Evolutionary conservation across 768 basidiomycete species (phyloP).

Genomic region (Kwoniella shandongensis): DNA sequence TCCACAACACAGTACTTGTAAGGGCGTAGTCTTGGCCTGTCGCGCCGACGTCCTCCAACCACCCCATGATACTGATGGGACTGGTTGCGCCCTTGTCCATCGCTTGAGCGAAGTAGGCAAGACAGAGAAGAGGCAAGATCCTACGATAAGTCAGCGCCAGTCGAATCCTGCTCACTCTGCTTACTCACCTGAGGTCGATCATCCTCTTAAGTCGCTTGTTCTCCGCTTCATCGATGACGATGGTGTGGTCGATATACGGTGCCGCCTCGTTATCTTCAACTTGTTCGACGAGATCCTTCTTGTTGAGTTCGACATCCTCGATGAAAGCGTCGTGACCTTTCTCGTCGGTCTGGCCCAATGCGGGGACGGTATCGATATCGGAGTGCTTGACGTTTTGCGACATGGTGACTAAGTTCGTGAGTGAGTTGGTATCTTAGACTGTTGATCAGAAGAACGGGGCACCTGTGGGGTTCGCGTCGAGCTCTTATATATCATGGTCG

Average conservation of each 20-base stretch:
- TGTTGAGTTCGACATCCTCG: conserved; percentile 4
- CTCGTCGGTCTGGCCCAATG: not conserved
- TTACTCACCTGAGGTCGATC: conserved; percentile 26
- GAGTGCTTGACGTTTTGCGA: not conserved
- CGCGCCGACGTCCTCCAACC: conserved; percentile 28
- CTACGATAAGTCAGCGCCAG: not conserved
- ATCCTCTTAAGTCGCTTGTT: conserved; percentile 46
- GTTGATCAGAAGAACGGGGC: too few species aligned
- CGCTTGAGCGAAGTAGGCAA: conserved; percentile 33
- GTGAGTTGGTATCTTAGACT: too few species aligned
- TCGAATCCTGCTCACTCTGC: too few species aligned
- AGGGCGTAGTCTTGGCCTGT: conserved; percentile 40
- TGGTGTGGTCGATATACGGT: conserved; percentile 29
- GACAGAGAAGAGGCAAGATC: conserved; percentile 22
- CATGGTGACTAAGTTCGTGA: not conserved
- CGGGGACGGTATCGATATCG: not conserved
- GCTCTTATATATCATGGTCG: not conserved
- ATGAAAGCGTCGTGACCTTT: conserved; percentile 13
- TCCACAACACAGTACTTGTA: conserved; percentile 37
- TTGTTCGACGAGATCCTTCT: conserved; percentile 8
- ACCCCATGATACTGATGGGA: conserved; percentile 21
- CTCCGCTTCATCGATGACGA: conserved; percentile 32
- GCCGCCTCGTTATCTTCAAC: conserved; percentile 27
- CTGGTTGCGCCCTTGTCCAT: conserved; percentile 35
- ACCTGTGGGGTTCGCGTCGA: not conserved